Evolutionary conservation across 257 asterid species (phyloP).

Genomic region (Jaltomata sinuosa): DNA sequence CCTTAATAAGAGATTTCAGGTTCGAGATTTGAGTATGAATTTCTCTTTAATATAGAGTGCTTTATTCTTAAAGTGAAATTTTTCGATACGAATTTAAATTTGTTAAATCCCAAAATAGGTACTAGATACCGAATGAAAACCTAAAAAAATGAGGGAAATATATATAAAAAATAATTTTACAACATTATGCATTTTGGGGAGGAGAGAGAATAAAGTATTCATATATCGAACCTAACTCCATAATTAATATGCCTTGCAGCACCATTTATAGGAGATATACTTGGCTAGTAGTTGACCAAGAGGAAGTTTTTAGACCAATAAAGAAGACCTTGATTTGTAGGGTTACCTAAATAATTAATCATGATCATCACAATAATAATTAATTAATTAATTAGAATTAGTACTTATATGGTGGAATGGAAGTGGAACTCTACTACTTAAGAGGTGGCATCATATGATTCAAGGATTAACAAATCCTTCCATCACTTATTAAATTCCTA

Average conservation of each 20-base stretch:
- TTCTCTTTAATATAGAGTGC: too few relatives aligned
- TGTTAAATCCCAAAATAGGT: too few relatives aligned
- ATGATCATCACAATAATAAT: not conserved
- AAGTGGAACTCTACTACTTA: slow-evolving; percentile 3
- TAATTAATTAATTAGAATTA: not conserved
- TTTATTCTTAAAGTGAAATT: too few relatives aligned
- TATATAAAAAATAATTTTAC: not conserved
- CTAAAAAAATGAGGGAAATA: not conserved
- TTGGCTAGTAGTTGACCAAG: slow-evolving; percentile 20
- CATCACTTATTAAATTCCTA: not conserved
- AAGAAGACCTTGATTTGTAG: slow-evolving; percentile 19
- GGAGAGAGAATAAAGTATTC: slow-evolving; percentile 8
- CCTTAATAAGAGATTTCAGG: too few relatives aligned
- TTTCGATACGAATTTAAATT: too few relatives aligned
- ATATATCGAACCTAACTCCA: slow-evolving; percentile 28
- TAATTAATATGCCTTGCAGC: not conserved
- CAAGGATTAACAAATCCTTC: not conserved
- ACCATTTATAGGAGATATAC: slow-evolving; percentile 16
- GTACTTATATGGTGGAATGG: not conserved
- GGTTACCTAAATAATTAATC: not conserved
- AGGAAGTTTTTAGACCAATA: slow-evolving; percentile 14
- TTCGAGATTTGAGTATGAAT: too few relatives aligned
- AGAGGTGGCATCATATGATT: not conserved
- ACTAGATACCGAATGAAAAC: too few relatives aligned
- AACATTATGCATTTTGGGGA: not conserved